phyloP scores from a whole-genome alignment of 129 eudicot genomes.

The Daucus carota region DH1_v3.0 NC_030383.2:41257001-41257500 shows the following conservation, averaged over 20 bases:
- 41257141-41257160: slow-evolving; percentile 59
- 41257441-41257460: slow-evolving; percentile 69
- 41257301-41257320: slow-evolving; percentile 87
- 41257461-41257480: slow-evolving; percentile 41
- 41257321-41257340: slow-evolving; percentile 60
- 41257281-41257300: slow-evolving; percentile 85
- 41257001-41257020: background rate
- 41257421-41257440: slow-evolving; percentile 74
- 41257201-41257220: slow-evolving; percentile 80
- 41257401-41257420: slow-evolving; percentile 61
- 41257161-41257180: slow-evolving; percentile 76
- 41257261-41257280: slow-evolving; percentile 98
- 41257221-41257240: slow-evolving; percentile 82
- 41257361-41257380: slow-evolving; percentile 76
- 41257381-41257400: slow-evolving; percentile 82
- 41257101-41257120: slow-evolving; percentile 26
- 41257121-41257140: slow-evolving; percentile 63
- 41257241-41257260: slow-evolving; percentile 65
- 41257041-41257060: slow-evolving; percentile 40
- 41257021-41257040: slow-evolving; percentile 30
- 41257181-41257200: slow-evolving; percentile 69
- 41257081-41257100: slow-evolving; percentile 29
- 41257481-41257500: slow-evolving; percentile 65
- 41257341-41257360: slow-evolving; percentile 65
- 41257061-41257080: slow-evolving; percentile 54